phyloP scores from a whole-genome alignment of 345 rosid species.

The Passiflora organensis region DNA sequence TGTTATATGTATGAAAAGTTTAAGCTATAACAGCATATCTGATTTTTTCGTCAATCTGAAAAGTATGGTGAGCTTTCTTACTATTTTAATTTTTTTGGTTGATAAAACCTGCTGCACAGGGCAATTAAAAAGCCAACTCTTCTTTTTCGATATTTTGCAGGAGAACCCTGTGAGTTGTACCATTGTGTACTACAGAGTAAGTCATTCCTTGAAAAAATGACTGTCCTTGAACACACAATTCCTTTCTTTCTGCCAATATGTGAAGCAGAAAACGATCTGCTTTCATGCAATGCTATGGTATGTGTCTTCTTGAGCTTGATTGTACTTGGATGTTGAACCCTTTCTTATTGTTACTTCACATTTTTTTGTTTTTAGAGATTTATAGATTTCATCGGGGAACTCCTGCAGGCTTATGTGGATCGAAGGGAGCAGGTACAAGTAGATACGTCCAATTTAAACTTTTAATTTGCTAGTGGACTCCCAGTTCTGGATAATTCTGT shows the following conservation, averaged over 20 bases:
- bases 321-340: neutral
- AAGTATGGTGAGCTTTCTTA: no score
- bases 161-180: constrained; percentile 79
- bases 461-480: no score
- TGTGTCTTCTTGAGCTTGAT: constrained; percentile 15
- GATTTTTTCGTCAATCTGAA: no score
- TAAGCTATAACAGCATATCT: no score
- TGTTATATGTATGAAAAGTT: no score
- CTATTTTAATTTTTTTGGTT: no score
- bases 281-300: constrained; percentile 85
- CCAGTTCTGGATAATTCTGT: no score
- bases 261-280: constrained; percentile 88
- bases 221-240: constrained; percentile 83
- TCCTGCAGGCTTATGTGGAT: constrained; percentile 87
- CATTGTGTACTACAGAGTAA: constrained; percentile 90
- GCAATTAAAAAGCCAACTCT: constrained; percentile 11
- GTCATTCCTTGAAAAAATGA: constrained; percentile 94
- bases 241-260: constrained; percentile 89
- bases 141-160: constrained; percentile 27
- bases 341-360: constrained; percentile 11
- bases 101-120: neutral
- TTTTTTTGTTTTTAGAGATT: constrained; percentile 60
- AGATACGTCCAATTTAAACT: no score
- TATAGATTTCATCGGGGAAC: constrained; percentile 78
- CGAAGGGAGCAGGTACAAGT: constrained; percentile 76